Evolutionary conservation across 2,329 filamentous ascomycete genomes (phyloP).

Genomic region (Fusarium subtropicale): DNA sequence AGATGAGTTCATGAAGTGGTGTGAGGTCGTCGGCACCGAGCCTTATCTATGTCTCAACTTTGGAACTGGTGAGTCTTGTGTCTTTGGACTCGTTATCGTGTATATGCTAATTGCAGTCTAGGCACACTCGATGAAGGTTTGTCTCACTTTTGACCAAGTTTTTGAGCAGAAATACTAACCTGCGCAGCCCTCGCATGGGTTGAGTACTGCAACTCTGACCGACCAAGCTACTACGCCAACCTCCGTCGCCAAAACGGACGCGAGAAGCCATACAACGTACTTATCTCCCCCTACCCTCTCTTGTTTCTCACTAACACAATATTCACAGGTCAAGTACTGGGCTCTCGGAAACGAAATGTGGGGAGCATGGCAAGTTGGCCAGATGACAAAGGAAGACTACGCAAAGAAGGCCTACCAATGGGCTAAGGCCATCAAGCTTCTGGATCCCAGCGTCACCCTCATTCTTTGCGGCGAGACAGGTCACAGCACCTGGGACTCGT

Average conservation of each 20-base stretch:
- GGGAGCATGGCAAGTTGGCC: constrained; percentile 75
- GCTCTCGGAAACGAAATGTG: constrained; percentile 81
- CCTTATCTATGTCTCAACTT: constrained; percentile 86
- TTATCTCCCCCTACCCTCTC: not conserved
- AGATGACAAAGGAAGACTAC: constrained; percentile 77
- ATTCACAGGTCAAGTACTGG: constrained; percentile 77
- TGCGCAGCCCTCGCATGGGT: constrained; percentile 74
- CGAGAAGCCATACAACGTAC: constrained; percentile 76
- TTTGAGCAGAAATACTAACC: not conserved
- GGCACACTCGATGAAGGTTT: constrained; percentile 56
- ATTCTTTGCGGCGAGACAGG: constrained; percentile 81
- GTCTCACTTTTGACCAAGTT: not conserved
- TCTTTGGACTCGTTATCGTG: too few relatives aligned
- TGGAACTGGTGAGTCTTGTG: constrained; percentile 69
- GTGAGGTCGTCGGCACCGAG: constrained; percentile 76
- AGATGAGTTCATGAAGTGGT: constrained; percentile 89
- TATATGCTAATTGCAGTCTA: constrained; percentile 3
- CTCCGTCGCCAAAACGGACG: constrained; percentile 80
- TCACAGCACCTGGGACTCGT: constrained; percentile 76
- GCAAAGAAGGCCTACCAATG: constrained; percentile 76
- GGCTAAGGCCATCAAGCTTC: constrained; percentile 77
- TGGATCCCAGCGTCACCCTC: constrained; percentile 75
- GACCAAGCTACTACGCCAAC: constrained; percentile 84
- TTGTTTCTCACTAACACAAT: not conserved
- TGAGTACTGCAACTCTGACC: constrained; percentile 86